Evolutionary conservation across 208 protist genomes (phyloP).

Genomic region (Crithidia mellificae): DNA sequence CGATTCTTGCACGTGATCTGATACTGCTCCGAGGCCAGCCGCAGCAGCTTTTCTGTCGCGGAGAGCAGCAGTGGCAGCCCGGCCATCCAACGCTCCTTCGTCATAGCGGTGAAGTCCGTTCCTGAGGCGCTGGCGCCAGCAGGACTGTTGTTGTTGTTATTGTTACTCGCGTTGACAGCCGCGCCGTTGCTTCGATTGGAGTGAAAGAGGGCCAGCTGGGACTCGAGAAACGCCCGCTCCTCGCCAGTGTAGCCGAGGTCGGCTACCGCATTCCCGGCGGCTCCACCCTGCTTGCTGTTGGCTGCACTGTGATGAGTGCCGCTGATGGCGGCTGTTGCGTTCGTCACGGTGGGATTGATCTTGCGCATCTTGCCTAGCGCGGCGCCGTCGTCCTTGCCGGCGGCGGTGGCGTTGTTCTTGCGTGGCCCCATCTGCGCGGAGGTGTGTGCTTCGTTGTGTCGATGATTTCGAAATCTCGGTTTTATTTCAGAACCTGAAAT

Average conservation of each 20-base stretch:
- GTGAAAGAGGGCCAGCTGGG: conserved; percentile 20
- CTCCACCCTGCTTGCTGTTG: conserved; percentile 2
- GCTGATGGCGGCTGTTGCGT: not conserved
- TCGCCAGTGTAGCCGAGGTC: conserved; percentile 31
- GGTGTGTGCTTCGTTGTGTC: not conserved
- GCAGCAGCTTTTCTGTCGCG: conserved; percentile 29
- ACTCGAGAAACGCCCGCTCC: conserved; percentile 28
- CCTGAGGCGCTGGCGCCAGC: no score
- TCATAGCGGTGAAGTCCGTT: conserved; percentile 24
- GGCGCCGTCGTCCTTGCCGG: conserved; percentile 31
- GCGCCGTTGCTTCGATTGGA: not conserved
- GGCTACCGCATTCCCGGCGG: not conserved
- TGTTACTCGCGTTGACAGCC: not conserved
- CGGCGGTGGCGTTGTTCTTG: conserved; percentile 24
- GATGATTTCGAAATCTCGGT: no score
- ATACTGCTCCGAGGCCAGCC: conserved; percentile 50
- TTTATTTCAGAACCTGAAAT: no score
- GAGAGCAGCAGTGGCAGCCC: conserved; percentile 28
- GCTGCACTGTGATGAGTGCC: not conserved
- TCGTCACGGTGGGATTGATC: not conserved
- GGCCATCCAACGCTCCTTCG: conserved; percentile 27
- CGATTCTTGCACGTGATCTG: conserved; percentile 21
- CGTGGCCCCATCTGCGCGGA: conserved; percentile 29
- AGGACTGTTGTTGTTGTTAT: not conserved
- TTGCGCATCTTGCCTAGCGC: conserved; percentile 26